A percentile compares a stretch with the other conserved stretches of the same genome.
Evolutionary conservation across 176 grass and related monocot species (phyloP).

Genomic region (Aegilops sharonensis): DNA sequence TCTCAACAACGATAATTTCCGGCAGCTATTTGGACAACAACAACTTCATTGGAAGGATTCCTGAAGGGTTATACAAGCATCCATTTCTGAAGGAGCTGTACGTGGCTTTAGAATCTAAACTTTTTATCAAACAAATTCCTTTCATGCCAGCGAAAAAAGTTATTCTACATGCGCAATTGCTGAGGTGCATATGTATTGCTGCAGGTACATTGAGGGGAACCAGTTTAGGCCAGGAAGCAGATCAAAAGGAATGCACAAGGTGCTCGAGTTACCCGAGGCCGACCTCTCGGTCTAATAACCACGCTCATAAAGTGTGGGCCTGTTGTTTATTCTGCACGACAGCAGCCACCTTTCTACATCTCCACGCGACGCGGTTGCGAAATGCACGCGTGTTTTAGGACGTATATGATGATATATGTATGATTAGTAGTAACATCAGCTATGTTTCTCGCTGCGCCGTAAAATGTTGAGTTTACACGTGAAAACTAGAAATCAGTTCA

Average conservation of each 20-base stretch:
- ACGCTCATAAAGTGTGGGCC: background rate
- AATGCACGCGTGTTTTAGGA: background rate
- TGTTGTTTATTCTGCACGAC: background rate
- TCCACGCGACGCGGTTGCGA: background rate
- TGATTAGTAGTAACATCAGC: background rate
- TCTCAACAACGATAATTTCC: constrained; percentile 5
- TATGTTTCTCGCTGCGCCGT: background rate
- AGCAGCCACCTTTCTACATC: background rate
- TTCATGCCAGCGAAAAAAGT: background rate
- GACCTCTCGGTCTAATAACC: constrained; percentile 74
- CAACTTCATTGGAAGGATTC: constrained; percentile 90
- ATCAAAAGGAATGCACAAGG: constrained; percentile 87
- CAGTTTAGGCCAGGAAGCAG: constrained; percentile 81
- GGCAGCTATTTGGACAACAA: constrained; percentile 84
- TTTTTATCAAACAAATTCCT: background rate
- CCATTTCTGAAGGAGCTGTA: constrained; percentile 91
- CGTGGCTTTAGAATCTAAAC: constrained; percentile 29
- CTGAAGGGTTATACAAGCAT: constrained; percentile 88
- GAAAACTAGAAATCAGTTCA: background rate
- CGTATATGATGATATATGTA: constrained; percentile 18
- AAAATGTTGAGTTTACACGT: background rate
- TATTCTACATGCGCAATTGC: no score
- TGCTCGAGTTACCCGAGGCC: constrained; percentile 74
- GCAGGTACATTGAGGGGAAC: constrained; percentile 87
- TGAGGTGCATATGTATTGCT: background rate